Conservation (phyloP, 73 alveolate species). For the Halteria grandinella region DNA sequence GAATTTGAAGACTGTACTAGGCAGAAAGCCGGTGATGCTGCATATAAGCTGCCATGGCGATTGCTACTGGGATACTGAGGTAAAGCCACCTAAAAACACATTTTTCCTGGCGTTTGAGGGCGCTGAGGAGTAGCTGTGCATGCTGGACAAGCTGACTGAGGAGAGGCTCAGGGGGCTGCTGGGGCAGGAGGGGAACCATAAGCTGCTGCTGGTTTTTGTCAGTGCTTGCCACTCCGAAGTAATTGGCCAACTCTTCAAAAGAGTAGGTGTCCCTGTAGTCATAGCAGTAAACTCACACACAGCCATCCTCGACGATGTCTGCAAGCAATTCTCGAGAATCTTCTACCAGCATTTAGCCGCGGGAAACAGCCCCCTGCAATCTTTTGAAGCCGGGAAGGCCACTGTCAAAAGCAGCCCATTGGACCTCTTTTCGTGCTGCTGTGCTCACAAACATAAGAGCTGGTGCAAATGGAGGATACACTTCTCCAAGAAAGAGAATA, state of each 20-base stretch:
- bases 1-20: constrained; percentile 28
- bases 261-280: constrained; percentile 68
- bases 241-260: constrained; percentile 64
- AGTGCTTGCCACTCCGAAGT: constrained; percentile 75
- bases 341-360: constrained; percentile 53
- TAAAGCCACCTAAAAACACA: neutral
- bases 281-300: constrained; percentile 67
- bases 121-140: constrained; percentile 49
- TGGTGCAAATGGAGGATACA: constrained; percentile 59
- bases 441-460: constrained; percentile 71
- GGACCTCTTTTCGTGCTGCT: constrained; percentile 68
- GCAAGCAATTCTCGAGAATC: constrained; percentile 59
- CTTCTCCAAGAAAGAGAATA: neutral
- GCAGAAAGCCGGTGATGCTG: constrained; percentile 57
- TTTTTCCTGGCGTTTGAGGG: constrained; percentile 72
- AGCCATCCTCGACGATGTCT: constrained; percentile 69
- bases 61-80: no score
- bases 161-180: constrained; percentile 45
- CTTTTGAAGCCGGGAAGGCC: constrained; percentile 65
- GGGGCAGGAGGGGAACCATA: constrained; percentile 16
- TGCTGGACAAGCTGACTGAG: constrained; percentile 58
- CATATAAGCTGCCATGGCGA: constrained; percentile 84
- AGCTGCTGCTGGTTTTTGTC: constrained; percentile 53
- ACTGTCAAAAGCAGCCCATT: constrained; percentile 39
- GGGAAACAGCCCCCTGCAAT: constrained; percentile 45